Evolutionary conservation across 1,284 basidiomycete genomes (phyloP).

Genomic region (Cutaneotrichosporon mucoides): DNA sequence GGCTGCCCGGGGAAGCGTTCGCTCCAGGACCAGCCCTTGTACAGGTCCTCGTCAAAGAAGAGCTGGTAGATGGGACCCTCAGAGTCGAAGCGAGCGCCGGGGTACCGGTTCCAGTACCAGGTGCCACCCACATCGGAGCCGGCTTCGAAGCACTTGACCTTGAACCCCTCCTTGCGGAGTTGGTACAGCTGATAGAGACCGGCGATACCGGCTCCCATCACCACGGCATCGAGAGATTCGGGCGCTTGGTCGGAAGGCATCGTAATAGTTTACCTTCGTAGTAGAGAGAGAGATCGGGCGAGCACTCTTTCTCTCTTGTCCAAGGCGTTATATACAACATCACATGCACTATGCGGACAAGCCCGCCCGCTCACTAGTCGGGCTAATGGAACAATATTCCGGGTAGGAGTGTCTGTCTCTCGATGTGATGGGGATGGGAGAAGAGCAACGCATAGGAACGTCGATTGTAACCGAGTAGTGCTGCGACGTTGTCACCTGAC

Average conservation of each 20-base stretch:
- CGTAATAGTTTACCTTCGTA: too few relatives aligned
- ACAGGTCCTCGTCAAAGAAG: conserved; percentile 16
- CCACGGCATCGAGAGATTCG: conserved; percentile 10
- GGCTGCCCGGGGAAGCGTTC: conserved; percentile 17
- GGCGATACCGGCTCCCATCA: conserved; percentile 16
- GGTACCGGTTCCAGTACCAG: conserved; percentile 21
- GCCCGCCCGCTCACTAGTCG: too few relatives aligned
- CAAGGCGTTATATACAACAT: too few relatives aligned
- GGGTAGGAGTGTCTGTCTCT: too few relatives aligned
- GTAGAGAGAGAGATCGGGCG: too few relatives aligned
- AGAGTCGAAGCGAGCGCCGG: conserved; percentile 14
- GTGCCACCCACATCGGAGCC: conserved; percentile 15
- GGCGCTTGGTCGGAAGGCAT: background rate
- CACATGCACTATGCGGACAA: too few relatives aligned
- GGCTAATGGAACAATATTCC: too few relatives aligned
- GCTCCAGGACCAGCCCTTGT: conserved; percentile 18
- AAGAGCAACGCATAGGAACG: too few relatives aligned
- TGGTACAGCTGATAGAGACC: conserved; percentile 19
- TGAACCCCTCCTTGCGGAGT: conserved; percentile 12
- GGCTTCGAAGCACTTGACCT: conserved; percentile 6
- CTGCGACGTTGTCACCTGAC: too few relatives aligned
- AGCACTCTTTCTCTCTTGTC: too few relatives aligned
- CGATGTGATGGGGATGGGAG: too few relatives aligned
- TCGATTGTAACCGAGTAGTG: too few relatives aligned
- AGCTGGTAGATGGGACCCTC: conserved; percentile 13